These are phyloP conservation scores for Trifolium fragiferum DNA, from an alignment of 306 rosid genomes.

Conservation along the genomic window DNA sequence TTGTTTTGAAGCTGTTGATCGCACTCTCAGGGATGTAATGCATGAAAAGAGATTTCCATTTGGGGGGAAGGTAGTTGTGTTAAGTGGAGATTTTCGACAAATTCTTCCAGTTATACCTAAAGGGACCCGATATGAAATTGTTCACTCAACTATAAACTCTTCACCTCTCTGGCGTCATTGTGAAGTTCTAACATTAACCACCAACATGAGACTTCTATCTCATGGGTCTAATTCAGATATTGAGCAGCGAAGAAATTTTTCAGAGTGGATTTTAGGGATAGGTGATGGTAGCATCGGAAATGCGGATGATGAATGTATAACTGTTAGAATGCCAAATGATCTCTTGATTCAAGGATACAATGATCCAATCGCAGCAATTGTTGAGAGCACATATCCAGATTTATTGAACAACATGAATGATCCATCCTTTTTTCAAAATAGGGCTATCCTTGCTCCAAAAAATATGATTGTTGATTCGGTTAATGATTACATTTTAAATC, in stretches of 20 bases:
- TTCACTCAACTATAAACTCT: not conserved
- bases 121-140: not conserved
- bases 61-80: too few relatives aligned
- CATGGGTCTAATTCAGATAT: not conserved
- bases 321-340: not conserved
- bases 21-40: too few relatives aligned
- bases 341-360: accelerated
- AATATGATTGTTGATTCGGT: not conserved
- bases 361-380: not conserved
- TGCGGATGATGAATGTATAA: not conserved
- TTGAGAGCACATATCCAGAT: not conserved
- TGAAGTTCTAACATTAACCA: not conserved
- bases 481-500: not conserved
- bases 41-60: not conserved
- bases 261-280: not conserved
- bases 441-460: not conserved
- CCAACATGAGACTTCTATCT: not conserved
- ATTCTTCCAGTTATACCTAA: not conserved
- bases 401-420: not conserved
- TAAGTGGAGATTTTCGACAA: not conserved
- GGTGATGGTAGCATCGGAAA: not conserved
- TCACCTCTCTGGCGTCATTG: not conserved
- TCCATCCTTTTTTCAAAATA: not conserved
- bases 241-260: not conserved
- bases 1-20: not conserved